Percentiles rank a stretch among this genome's conserved stretches.
Conservation (phyloP, 176 grass and related monocot species). For the Musa schizocarpa region DNA sequence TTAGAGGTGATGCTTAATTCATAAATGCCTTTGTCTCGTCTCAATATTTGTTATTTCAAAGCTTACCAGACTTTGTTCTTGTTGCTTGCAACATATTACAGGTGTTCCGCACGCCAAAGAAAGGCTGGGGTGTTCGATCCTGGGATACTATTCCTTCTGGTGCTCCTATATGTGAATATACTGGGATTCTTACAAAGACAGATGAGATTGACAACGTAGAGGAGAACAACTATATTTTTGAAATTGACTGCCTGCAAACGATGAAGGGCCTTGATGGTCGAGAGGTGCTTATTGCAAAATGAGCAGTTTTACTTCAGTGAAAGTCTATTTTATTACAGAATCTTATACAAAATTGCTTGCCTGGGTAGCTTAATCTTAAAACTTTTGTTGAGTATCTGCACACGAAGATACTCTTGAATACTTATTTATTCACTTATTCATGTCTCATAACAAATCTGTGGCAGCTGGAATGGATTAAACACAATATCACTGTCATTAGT, state of each 20-base stretch:
- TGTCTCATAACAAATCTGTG: too few relatives aligned
- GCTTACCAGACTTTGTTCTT: not conserved
- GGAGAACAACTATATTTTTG: constrained; percentile 71
- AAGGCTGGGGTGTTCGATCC: constrained; percentile 85
- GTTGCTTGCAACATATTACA: not conserved
- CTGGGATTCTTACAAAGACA: constrained; percentile 51
- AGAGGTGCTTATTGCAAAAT: constrained; percentile 42
- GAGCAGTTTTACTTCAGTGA: not conserved
- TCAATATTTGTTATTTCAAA: not conserved
- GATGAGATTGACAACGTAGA: constrained; percentile 57
- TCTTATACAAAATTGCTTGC: too few relatives aligned
- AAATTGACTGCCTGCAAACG: constrained; percentile 88
- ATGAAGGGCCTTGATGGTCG: constrained; percentile 87
- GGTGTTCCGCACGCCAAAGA: constrained; percentile 73
- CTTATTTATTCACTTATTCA: too few relatives aligned
- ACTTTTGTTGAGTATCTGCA: too few relatives aligned
- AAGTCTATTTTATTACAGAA: not conserved
- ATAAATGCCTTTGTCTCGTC: not conserved
- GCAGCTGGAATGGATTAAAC: too few relatives aligned
- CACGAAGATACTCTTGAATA: too few relatives aligned
- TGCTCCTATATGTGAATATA: constrained; percentile 85
- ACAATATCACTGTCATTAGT: too few relatives aligned
- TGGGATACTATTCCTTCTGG: constrained; percentile 90
- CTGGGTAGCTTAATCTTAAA: too few relatives aligned
- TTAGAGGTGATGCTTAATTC: constrained; percentile 45